Percentiles rank a stretch among this genome's conserved stretches.
Evolutionary conservation across 352 stramenopile species (phyloP).

Genomic region (Phytophthora sojae): DNA sequence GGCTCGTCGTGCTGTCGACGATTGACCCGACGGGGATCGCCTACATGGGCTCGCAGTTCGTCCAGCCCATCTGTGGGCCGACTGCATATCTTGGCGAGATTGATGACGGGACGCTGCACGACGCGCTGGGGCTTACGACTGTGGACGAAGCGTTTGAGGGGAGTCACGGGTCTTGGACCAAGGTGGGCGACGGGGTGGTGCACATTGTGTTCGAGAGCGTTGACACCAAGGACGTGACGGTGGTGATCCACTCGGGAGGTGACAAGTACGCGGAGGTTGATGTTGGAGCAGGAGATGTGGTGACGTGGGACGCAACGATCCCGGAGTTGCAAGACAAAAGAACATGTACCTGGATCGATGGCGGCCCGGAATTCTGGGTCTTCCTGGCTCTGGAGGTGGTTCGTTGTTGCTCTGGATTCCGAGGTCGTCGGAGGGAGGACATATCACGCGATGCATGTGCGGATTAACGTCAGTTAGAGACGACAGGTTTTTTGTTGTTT

Average conservation of each 20-base stretch:
- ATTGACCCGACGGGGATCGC: constrained; percentile 45
- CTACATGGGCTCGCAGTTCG: constrained; percentile 38
- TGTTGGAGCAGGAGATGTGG: constrained; percentile 14
- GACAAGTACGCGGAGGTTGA: constrained; percentile 21
- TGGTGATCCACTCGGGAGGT: constrained; percentile 21
- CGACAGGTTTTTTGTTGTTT: neutral
- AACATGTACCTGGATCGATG: constrained; percentile 37
- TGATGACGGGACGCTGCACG: constrained; percentile 27
- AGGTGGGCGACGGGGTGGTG: constrained; percentile 27
- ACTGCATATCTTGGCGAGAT: constrained; percentile 35
- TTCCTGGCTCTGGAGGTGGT: constrained; percentile 38
- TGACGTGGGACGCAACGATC: constrained; percentile 20
- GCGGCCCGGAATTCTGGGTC: constrained; percentile 46
- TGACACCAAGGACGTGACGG: constrained; percentile 20
- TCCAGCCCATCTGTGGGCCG: constrained; percentile 43
- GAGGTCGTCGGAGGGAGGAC: constrained; percentile 32
- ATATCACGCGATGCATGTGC: constrained; percentile 43
- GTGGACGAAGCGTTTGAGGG: constrained; percentile 31
- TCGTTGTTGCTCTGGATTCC: constrained; percentile 49
- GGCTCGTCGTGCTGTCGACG: constrained; percentile 30
- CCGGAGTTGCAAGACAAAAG: constrained; percentile 23
- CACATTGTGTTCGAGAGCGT: constrained; percentile 23
- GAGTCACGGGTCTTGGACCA: constrained; percentile 30
- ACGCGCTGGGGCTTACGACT: constrained; percentile 15
- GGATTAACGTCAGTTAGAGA: constrained; percentile 42